Conservation (phyloP, 139 green algal genomes). For the Micromonas commoda region DNA sequence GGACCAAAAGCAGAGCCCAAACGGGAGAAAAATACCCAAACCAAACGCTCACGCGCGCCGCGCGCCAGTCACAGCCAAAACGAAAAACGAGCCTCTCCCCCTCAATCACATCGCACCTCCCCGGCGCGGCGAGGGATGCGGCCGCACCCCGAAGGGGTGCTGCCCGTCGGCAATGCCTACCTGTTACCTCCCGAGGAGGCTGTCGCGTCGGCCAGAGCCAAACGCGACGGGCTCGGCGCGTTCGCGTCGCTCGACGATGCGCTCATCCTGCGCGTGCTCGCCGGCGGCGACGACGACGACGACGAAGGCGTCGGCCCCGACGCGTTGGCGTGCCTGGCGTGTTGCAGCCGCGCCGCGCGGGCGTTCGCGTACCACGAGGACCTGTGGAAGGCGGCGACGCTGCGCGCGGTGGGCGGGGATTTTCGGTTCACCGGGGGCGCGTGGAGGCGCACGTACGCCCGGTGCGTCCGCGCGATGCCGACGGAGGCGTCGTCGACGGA, state of each 20-base stretch:
- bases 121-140: too few species aligned
- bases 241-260: slow-evolving; percentile 66
- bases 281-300: slow-evolving; percentile 41
- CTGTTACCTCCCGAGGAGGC: background rate
- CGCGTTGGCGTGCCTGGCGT: slow-evolving; percentile 13
- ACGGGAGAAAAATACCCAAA: too few species aligned
- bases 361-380: slow-evolving; percentile 77
- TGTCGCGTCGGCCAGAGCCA: background rate
- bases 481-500: background rate
- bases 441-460: slow-evolving; percentile 41
- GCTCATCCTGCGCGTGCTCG: slow-evolving; percentile 64
- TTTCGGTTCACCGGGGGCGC: slow-evolving; percentile 23
- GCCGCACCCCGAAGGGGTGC: slow-evolving; percentile 32
- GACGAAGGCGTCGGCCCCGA: slow-evolving; percentile 35
- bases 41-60: too few species aligned
- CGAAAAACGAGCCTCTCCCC: too few species aligned
- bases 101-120: too few species aligned
- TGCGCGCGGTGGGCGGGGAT: slow-evolving; percentile 54
- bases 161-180: slow-evolving; percentile 36
- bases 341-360: slow-evolving; percentile 56
- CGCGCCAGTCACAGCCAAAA: too few species aligned
- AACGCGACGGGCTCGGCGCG: slow-evolving; percentile 59
- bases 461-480: background rate
- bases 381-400: slow-evolving; percentile 71
- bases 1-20: too few species aligned